A percentile compares a stretch with the other conserved stretches of the same genome.
Evolutionary conservation across 2,329 filamentous ascomycete species (phyloP).

Genomic region (Pseudogymnoascus sp.): DNA sequence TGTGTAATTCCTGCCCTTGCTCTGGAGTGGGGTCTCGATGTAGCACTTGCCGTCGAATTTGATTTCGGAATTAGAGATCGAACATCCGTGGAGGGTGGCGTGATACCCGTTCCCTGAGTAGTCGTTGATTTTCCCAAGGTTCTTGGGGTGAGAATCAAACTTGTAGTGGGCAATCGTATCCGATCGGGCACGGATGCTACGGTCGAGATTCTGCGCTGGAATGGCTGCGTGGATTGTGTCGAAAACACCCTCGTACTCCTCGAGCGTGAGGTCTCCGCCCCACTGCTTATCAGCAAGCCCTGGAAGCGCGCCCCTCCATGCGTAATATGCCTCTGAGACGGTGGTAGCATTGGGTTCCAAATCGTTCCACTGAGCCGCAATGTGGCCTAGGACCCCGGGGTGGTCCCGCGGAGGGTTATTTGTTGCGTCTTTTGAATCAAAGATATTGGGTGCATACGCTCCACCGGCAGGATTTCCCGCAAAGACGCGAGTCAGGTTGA

Average conservation of each 20-base stretch:
- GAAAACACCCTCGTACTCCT: conserved; percentile 33
- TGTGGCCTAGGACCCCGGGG: conserved; percentile 37
- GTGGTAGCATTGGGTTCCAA: conserved; percentile 43
- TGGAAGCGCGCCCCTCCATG: conserved; percentile 41
- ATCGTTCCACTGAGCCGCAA: conserved; percentile 46
- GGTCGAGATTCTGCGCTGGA: conserved; percentile 43
- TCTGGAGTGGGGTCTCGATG: conserved; percentile 38
- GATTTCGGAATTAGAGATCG: conserved; percentile 24
- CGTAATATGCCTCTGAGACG: conserved; percentile 43
- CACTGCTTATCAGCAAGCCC: conserved; percentile 45
- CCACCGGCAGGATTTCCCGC: conserved; percentile 27
- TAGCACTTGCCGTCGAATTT: conserved; percentile 31
- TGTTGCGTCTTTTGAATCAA: conserved; percentile 39
- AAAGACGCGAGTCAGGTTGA: conserved; percentile 38
- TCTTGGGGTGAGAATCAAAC: conserved; percentile 16
- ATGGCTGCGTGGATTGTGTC: conserved; percentile 31
- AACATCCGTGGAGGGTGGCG: conserved; percentile 30
- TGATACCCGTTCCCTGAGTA: conserved; percentile 34
- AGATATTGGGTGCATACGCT: conserved; percentile 41
- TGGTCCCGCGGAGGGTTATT: conserved; percentile 37
- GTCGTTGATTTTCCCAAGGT: conserved; percentile 21
- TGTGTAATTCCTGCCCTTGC: conserved; percentile 49
- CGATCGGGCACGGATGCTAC: conserved; percentile 30
- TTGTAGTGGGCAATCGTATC: conserved; percentile 31
- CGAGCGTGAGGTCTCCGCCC: conserved; percentile 37